Conservation (phyloP, 2,329 filamentous ascomycete species). For the Rhinocladiella similis region DNA sequence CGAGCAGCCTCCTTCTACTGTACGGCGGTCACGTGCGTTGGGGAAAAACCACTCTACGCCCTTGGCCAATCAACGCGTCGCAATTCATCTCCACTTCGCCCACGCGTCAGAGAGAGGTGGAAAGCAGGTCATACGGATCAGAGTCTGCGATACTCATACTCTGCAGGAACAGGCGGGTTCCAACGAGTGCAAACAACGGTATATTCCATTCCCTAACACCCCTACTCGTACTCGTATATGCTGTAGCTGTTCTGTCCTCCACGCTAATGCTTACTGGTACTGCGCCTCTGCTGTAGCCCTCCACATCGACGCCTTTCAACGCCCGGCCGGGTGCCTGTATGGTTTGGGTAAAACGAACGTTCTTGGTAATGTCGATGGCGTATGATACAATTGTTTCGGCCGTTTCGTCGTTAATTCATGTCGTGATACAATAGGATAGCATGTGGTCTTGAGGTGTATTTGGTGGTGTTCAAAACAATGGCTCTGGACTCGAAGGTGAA, state of each 20-base stretch:
- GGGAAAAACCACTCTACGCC: neutral
- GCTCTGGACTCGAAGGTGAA: constrained; percentile 21
- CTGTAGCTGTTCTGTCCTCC: neutral
- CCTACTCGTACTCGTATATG: neutral
- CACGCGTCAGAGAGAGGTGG: neutral
- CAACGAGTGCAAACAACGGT: no score
- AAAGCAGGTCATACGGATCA: no score
- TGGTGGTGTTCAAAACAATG: constrained; percentile 16
- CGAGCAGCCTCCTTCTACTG: neutral
- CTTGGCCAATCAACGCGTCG: neutral
- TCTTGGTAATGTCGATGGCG: neutral
- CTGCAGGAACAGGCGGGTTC: no score
- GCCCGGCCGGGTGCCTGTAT: no score
- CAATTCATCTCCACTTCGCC: neutral
- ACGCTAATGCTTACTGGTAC: neutral
- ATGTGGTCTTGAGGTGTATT: neutral
- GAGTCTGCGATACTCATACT: no score
- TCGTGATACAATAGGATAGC: constrained; percentile 3
- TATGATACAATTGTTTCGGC: constrained; percentile 8
- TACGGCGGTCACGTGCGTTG: neutral
- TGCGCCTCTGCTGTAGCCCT: neutral
- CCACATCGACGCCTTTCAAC: neutral
- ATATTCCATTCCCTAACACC: no score
- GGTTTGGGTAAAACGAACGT: neutral
- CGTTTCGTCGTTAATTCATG: constrained; percentile 16